phyloP scores from a whole-genome alignment of 768 basidiomycete genomes.

The Tulasnella calospora region DNA sequence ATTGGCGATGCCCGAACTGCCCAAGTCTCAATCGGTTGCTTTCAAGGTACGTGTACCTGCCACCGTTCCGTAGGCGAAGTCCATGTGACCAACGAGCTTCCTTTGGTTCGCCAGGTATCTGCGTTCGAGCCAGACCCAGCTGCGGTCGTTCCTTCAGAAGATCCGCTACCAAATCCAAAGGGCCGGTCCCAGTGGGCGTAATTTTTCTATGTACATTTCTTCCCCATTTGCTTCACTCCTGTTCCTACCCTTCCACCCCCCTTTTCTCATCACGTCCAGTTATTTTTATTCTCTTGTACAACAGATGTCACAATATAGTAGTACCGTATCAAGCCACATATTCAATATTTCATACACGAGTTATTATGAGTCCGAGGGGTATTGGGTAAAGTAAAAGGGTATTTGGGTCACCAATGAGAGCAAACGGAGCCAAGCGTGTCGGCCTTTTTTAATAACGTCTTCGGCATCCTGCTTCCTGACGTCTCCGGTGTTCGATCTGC shows the following conservation, averaged over 20 bases:
- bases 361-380: neutral
- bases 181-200: neutral
- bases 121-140: neutral
- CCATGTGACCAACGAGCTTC: neutral
- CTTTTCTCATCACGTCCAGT: neutral
- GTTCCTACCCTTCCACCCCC: neutral
- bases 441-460: neutral
- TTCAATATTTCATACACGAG: neutral
- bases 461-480: neutral
- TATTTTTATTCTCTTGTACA: slow-evolving; percentile 1
- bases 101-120: neutral
- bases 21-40: neutral
- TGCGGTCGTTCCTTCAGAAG: neutral
- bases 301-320: neutral
- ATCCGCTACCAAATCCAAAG: neutral
- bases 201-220: neutral
- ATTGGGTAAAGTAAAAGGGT: neutral
- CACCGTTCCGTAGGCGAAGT: neutral
- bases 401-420: neutral
- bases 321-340: neutral
- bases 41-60: neutral
- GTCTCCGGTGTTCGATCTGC: neutral
- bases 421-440: neutral
- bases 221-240: neutral
- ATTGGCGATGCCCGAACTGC: neutral